Percentiles rank a stretch among this genome's conserved stretches.
phyloP scores from a whole-genome alignment of 2,329 filamentous ascomycete genomes.

The Penicillium concentricum region DNA sequence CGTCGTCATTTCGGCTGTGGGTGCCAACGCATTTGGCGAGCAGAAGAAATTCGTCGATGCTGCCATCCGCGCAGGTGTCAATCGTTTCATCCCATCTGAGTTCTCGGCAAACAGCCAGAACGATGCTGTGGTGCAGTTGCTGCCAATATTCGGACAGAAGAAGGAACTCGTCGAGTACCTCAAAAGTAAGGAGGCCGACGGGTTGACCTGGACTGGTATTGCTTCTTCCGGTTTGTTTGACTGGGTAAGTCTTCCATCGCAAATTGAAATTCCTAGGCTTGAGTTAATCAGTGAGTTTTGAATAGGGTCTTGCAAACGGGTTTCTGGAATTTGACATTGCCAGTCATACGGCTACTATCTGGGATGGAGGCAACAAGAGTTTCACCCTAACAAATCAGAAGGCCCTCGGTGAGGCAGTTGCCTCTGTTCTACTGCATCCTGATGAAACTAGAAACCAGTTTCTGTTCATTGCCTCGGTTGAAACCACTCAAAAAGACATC shows the following conservation, averaged over 20 bases:
- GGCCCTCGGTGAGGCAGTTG: conserved; percentile 54
- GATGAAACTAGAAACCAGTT: conserved; percentile 58
- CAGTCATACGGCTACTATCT: conserved; percentile 53
- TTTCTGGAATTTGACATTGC: conserved; percentile 54
- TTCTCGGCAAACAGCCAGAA: conserved; percentile 31
- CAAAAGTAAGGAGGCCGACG: conserved; percentile 45
- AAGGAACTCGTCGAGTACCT: conserved; percentile 51
- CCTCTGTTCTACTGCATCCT: conserved; percentile 50
- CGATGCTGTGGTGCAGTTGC: conserved; percentile 21
- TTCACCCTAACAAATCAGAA: conserved; percentile 54
- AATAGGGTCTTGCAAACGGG: conserved; percentile 47
- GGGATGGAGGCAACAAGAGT: conserved; percentile 56
- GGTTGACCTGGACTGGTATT: conserved; percentile 60
- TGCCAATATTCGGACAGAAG: conserved; percentile 29
- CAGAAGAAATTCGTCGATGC: conserved; percentile 36
- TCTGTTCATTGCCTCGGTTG: conserved; percentile 58
- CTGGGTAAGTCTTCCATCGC: conserved; percentile 38
- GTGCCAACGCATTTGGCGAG: conserved; percentile 21
- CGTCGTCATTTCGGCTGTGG: conserved; percentile 31
- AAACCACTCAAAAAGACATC: conserved; percentile 59
- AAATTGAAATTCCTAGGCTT: neutral
- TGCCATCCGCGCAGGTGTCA: conserved; percentile 32
- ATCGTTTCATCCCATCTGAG: conserved; percentile 36
- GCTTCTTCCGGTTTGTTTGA: conserved; percentile 63
- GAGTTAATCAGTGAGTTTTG: neutral